Conservation (phyloP, 2,329 filamentous ascomycete species). For the Nothopassalora personata region DNA sequence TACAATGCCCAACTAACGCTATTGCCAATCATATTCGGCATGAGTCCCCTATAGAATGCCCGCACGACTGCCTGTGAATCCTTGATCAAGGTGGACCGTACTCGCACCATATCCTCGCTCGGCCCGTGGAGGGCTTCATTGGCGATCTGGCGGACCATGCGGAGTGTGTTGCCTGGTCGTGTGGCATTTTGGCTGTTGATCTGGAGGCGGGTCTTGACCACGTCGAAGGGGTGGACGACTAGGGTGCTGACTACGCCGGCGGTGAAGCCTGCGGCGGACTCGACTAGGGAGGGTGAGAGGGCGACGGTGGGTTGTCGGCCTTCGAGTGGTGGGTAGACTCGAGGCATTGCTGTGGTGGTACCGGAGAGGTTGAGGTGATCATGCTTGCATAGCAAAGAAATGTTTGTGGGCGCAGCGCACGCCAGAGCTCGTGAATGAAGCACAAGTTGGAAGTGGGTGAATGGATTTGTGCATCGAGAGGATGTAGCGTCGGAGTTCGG, state of each 20-base stretch:
- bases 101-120: constrained; percentile 4
- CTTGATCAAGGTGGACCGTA: constrained; percentile 1
- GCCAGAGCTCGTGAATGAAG: background rate
- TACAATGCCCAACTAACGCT: constrained; percentile 87
- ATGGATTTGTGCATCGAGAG: background rate
- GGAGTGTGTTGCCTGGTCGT: constrained; percentile 24
- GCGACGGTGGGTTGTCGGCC: constrained; percentile 44
- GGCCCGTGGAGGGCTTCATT: constrained; percentile 21
- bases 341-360: constrained; percentile 38
- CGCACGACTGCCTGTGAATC: constrained; percentile 17
- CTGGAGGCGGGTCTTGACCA: constrained; percentile 94
- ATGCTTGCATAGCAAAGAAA: background rate
- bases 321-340: constrained; percentile 46
- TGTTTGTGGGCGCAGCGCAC: background rate
- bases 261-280: constrained; percentile 82
- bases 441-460: background rate
- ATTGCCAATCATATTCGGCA: constrained; percentile 87
- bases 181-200: constrained; percentile 24
- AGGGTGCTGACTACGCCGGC: constrained; percentile 84
- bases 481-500: background rate
- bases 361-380: background rate
- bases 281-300: constrained; percentile 71
- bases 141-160: constrained; percentile 27
- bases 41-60: constrained; percentile 82
- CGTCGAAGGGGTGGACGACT: constrained; percentile 84